A percentile compares a stretch with the other conserved stretches of the same genome.
phyloP scores from a whole-genome alignment of 495 filamentous ascomycete genomes.

The Lasiosphaeria ovina region DNA sequence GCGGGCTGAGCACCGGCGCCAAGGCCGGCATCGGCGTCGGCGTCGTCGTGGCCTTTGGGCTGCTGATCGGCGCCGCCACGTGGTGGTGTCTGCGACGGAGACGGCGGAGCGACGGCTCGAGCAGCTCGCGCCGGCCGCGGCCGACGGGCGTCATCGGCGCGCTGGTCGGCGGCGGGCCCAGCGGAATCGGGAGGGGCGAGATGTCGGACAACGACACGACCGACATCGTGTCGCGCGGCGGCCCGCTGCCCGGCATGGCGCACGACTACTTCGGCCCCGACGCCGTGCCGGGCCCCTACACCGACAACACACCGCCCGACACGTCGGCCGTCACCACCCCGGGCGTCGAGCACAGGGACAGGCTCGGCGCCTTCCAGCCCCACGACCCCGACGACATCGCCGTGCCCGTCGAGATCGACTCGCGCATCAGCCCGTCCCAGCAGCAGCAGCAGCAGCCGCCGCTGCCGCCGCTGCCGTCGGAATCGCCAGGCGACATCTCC shows the following conservation, averaged over 20 bases:
- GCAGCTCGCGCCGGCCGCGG: constrained; percentile 7
- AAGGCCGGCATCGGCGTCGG: constrained; percentile 49
- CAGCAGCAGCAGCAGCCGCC: not conserved
- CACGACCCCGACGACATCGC: constrained; percentile 33
- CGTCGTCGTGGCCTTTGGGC: constrained; percentile 22
- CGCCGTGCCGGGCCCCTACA: constrained; percentile 35
- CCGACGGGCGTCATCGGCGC: constrained; percentile 9
- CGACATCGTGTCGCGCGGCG: constrained; percentile 24
- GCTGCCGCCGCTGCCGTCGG: not conserved
- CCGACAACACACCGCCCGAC: constrained; percentile 17
- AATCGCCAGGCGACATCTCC: not conserved
- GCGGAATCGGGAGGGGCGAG: constrained; percentile 15
- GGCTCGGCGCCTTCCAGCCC: constrained; percentile 27
- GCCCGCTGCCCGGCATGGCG: constrained; percentile 22
- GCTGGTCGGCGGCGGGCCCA: constrained; percentile 8
- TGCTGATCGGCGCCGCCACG: constrained; percentile 35
- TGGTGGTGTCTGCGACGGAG: constrained; percentile 39
- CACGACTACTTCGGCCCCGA: constrained; percentile 37
- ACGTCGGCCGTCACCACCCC: constrained; percentile 15
- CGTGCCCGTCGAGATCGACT: constrained; percentile 36
- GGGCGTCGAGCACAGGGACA: constrained; percentile 9
- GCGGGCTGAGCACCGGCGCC: constrained; percentile 35
- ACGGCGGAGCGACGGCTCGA: constrained; percentile 16
- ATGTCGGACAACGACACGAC: constrained; percentile 28
- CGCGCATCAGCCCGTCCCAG: constrained; percentile 8